Base-by-base conservation (phyloP, 768 basidiomycete genomes). In the Leccinum obscurum region DNA sequence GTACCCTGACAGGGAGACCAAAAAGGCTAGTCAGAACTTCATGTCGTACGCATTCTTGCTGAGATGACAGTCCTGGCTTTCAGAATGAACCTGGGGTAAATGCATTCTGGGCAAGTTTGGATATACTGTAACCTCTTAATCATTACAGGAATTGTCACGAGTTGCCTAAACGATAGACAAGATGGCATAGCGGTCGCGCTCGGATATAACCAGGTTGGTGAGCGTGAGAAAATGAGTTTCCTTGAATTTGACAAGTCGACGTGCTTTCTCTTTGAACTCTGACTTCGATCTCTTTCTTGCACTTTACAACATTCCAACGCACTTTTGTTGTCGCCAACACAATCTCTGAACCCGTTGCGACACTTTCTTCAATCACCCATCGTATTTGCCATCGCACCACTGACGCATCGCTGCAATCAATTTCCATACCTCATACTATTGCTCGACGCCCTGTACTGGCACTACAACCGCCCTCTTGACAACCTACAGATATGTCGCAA, bases 401-500 rank as follows among this genome's bases (percentile, higher is more conserved):
- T 62, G 55, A 67, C 67, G 58, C 67, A 70, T 71, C 58, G 50
- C 60, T 62, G 61, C 54, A 58, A 66, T 68, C 60, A 61, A 64
- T 58, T 66, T 60, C 52, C 63, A 62, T 52, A 49, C 30, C 62
- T 57, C 54, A 62, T 58, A 39, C 53, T 51, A 48, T 59, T 57
- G 32, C 50, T 58, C 61, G 52, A 66, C 68, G 30, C 56, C 52
- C 37, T 52, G 51, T 54, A 67, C 62, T 60, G 44, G 56, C 64
- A 39, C 60, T 50, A 32, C 52, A 32, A 32, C 49, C 37, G 24
- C 52, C 59, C 52, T 52, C 56, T 67, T 35, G 37, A 59, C 62
- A 59, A 55, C 51, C 39, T 52, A 28, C 64, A 62, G 52, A 64
- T 46, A 74, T 74, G 72, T 74, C 72, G 4, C 72, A 74, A 74